Percentiles rank a stretch among this genome's conserved stretches.
These are phyloP conservation scores for Colletotrichum sidae DNA, from an alignment of 2,329 filamentous ascomycete genomes.

Conservation along the genomic window DNA sequence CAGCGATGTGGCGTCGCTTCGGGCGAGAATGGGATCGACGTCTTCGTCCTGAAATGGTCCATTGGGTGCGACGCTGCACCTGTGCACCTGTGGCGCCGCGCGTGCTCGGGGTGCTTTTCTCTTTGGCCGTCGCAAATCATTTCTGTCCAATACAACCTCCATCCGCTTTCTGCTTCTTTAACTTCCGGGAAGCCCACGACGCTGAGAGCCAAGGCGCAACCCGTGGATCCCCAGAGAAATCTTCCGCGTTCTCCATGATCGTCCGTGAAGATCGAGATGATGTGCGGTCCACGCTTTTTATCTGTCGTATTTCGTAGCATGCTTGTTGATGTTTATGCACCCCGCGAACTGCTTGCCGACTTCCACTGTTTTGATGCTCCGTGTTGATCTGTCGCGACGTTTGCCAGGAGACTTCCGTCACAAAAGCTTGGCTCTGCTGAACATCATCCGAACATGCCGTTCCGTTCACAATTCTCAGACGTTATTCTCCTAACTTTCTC, in stretches of 20 bases:
- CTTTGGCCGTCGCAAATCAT: slow-evolving; percentile 15
- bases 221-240: slow-evolving; percentile 19
- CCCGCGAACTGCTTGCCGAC: too few relatives aligned
- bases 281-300: slow-evolving; percentile 16
- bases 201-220: slow-evolving; percentile 14
- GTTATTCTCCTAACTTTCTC: too few relatives aligned
- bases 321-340: neutral
- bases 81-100: slow-evolving; percentile 7
- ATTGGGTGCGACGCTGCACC: slow-evolving; percentile 13
- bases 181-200: slow-evolving; percentile 13
- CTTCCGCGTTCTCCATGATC: slow-evolving; percentile 26
- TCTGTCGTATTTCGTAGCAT: too few relatives aligned
- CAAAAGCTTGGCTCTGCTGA: too few relatives aligned
- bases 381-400: too few relatives aligned
- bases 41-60: slow-evolving; percentile 23
- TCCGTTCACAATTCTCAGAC: too few relatives aligned
- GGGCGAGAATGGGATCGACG: slow-evolving; percentile 32
- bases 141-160: slow-evolving; percentile 9
- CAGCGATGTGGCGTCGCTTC: slow-evolving; percentile 14
- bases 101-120: neutral
- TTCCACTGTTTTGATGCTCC: too few relatives aligned
- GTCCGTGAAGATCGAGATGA: slow-evolving; percentile 21
- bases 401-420: too few relatives aligned
- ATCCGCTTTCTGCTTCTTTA: neutral
- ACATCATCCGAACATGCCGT: too few relatives aligned